phyloP scores from a whole-genome alignment of 768 basidiomycete genomes.

The Candolleomyces eurysporus region DNA sequence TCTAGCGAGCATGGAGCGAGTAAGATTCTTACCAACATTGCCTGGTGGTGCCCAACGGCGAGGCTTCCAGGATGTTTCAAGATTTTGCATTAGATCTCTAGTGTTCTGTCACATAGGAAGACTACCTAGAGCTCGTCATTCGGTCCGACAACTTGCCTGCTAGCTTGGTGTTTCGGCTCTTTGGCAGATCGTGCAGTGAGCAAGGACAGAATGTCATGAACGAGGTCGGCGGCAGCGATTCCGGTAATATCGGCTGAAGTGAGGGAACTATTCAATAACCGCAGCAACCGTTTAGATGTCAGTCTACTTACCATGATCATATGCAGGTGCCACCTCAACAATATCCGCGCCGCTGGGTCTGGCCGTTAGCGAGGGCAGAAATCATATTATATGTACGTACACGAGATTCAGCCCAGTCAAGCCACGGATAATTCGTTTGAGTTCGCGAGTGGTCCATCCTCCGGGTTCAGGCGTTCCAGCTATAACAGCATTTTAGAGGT shows the following conservation, averaged over 20 bases:
- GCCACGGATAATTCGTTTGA: conserved; percentile 79
- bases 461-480: conserved; percentile 85
- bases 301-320: conserved; percentile 56
- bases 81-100: no score
- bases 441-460: conserved; percentile 81
- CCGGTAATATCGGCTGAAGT: conserved; percentile 60
- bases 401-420: conserved; percentile 78
- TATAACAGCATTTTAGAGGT: conserved; percentile 23
- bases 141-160: no score
- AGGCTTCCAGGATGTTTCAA: no score
- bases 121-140: no score
- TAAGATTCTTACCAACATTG: no score
- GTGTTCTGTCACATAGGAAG: no score
- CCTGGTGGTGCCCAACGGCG: no score
- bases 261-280: not conserved
- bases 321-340: conserved; percentile 73
- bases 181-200: conserved; percentile 20
- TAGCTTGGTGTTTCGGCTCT: no score
- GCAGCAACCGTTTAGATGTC: conserved; percentile 2
- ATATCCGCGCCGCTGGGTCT: conserved; percentile 60
- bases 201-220: conserved; percentile 68
- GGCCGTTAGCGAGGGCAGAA: not conserved
- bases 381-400: conserved; percentile 37
- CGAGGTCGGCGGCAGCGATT: conserved; percentile 65
- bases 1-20: no score